phyloP scores from a whole-genome alignment of 805 yeast species.

The Saturnispora dispora region DNA sequence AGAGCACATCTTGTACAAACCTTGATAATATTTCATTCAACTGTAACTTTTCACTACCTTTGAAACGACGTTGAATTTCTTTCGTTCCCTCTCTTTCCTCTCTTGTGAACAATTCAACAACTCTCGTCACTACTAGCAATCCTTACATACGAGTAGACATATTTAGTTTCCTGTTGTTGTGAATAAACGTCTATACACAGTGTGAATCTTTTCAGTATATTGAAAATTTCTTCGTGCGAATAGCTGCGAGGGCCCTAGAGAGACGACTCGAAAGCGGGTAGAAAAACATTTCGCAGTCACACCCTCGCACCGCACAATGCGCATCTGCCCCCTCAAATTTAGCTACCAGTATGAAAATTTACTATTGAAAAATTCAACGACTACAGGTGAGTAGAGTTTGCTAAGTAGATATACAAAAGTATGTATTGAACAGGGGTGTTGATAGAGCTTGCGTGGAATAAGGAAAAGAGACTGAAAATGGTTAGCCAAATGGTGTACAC shows the following conservation, averaged over 20 bases:
- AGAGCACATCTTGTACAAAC: no score
- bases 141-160: slow-evolving; percentile 15
- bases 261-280: neutral
- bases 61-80: neutral
- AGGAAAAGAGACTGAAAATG: neutral
- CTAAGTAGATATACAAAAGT: neutral
- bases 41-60: neutral
- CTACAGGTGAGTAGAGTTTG: neutral
- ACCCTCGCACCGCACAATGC: slow-evolving; percentile 8
- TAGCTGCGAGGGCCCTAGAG: neutral
- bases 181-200: neutral
- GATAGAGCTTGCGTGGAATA: neutral
- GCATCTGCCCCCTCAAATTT: neutral
- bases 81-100: neutral
- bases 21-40: no score
- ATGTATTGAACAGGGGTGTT: neutral
- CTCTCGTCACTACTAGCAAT: neutral
- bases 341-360: neutral
- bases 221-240: neutral
- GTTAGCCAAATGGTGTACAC: no score
- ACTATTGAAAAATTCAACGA: neutral
- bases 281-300: neutral
- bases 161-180: slow-evolving; percentile 3
- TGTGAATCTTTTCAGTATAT: neutral
- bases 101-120: neutral